Evolutionary conservation across 306 rosid genomes (phyloP), one percentile per base, ranked within the genome.

Genomic region (Prunus kanzakura): DNA sequence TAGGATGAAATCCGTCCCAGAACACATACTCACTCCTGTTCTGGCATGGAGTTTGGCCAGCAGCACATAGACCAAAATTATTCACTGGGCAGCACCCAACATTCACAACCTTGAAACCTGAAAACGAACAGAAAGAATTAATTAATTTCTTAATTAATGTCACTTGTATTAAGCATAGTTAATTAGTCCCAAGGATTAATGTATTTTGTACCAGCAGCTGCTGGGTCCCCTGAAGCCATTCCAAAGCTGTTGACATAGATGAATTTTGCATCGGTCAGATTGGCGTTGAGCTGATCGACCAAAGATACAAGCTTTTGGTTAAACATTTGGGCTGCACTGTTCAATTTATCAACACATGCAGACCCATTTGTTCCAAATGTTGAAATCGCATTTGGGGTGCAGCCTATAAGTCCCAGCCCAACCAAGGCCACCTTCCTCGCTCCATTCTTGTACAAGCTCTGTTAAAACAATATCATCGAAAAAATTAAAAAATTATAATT

Each of bases 1-100:
- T 77, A 16, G 89, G 78, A 72, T 85, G 93, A 23, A 46, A 73
- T 1, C 61, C 54, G 80, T 90, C 93, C 88, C 87, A 86, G 64
- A 85, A 88, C 12, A 74, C 45, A 18, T 88, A 82, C 9, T 71
- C 86, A 4, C 1, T 77, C 81, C 90, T 87, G 47, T 88, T 80
- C 63, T 27, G 1, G 81, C 96, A 90, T 11, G 87, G 81, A 14
- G 16, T 61, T 63, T 32, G 8, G 8, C 35, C n/a, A 10, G 61
- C 78, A 64, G 20, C 4, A 63, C 96, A 90, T 73, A 2, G 75
- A 15, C 90, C 92, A 55, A 32, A 5, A 1, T 3, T 2, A 38
- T 58, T 67, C 3, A 64, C 51, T 4, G 27, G 20, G 69, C 96
- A 88, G 64, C 91, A 90, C 15, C 78, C 77, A 69, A 43, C 79